Evolutionary conservation across 2,329 filamentous ascomycete genomes (phyloP), one percentile per base, ranked within the genome.

Genomic region (Alternaria sp.): DNA sequence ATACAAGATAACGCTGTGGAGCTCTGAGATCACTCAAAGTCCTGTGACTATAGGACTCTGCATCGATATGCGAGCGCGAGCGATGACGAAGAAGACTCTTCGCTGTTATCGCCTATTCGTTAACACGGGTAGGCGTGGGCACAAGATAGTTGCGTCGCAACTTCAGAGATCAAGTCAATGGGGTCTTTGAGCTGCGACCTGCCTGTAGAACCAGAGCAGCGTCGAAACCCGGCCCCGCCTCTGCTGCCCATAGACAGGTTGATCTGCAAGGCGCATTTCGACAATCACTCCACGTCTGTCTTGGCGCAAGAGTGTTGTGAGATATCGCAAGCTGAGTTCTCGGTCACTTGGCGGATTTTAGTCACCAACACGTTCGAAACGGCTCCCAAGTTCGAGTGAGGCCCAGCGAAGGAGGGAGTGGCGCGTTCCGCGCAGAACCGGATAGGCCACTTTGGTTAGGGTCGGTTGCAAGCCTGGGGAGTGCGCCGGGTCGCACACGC

Each of bases 351-450:
- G 54, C 43, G 25, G 18, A 26, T 4, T 33, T 55, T 44, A 15
- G 8, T 55, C 21, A 37, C 28, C 21, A 20, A 18, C 23, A 46
- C 28, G 43, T 14, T 55, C 14, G 41, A 41, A 44, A 30, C 18
- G 37, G 44, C 43, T 60, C 30, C 49, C 43, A 55, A 44, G 47
- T 50, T 60, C 28, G 57, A 54, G 25, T 51, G 30, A 57, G 46
- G 26, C 45, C 21, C 51, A 30, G 45, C 45, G 49, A 51, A 43
- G 45, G 49, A 46, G 26, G 50, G 18, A 46, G 23, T 51, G 37
- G n/a, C 28, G 51, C 46, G 20, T 60, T 63, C 61, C 61, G 56
- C 26, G n/a, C n/a, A 55, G 37, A 51, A 63, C 57, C 61, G 61
- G 6, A 37, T 26, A 49, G 46, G 30, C 12, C 33, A 55, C 23